These are phyloP conservation scores for Yarrowia hollandica DNA, from an alignment of 805 yeast species.

Conservation along the genomic window DNA sequence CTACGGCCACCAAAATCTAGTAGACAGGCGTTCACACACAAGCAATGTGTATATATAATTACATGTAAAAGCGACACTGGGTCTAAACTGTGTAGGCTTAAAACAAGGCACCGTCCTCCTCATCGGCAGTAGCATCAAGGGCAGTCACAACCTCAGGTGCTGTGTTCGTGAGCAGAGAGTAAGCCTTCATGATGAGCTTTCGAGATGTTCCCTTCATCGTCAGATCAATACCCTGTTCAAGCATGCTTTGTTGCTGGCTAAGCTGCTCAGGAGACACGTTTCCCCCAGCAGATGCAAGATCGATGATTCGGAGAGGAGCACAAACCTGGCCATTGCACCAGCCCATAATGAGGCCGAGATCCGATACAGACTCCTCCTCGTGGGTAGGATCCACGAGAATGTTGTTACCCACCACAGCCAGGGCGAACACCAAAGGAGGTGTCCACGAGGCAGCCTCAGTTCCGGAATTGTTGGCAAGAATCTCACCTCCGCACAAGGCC, in stretches of 20 bases:
- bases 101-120: constrained; percentile 24
- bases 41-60: too few relatives aligned
- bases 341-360: constrained; percentile 74
- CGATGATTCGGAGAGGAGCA: constrained; percentile 72
- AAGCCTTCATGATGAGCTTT: constrained; percentile 50
- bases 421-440: constrained; percentile 75
- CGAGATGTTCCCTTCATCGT: constrained; percentile 30
- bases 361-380: constrained; percentile 87
- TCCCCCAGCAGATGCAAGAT: constrained; percentile 62
- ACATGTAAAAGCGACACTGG: too few relatives aligned
- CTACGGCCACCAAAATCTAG: too few relatives aligned
- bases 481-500: constrained; percentile 46
- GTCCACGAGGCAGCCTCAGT: constrained; percentile 42
- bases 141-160: constrained; percentile 66
- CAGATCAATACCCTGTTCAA: constrained; percentile 32
- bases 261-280: constrained; percentile 27
- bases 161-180: constrained; percentile 57
- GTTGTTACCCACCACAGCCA: constrained; percentile 72
- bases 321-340: constrained; percentile 67
- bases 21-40: too few relatives aligned
- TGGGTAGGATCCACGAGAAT: constrained; percentile 80
- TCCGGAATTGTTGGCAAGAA: constrained; percentile 30
- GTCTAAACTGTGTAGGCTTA: too few relatives aligned
- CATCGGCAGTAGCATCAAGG: constrained; percentile 38
- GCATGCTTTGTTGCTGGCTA: constrained; percentile 38